Percentiles rank a stretch among this genome's conserved stretches.
These are phyloP conservation scores for Irpex sp. DNA, from an alignment of 1,284 basidiomycete species.

Conservation along the genomic window DNA sequence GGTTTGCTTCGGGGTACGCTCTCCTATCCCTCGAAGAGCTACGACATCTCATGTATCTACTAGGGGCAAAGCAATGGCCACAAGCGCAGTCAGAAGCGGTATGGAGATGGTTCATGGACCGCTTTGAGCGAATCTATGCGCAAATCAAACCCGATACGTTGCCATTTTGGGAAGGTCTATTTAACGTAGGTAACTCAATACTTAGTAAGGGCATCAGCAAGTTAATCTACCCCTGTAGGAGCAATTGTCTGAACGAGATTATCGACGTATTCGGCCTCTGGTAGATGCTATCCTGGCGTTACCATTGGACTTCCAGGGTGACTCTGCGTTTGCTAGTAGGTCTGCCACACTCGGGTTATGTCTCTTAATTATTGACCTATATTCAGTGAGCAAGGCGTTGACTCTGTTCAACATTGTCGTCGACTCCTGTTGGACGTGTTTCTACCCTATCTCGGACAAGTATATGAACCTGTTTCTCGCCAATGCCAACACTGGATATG, in stretches of 20 bases:
- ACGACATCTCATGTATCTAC: slow-evolving; percentile 1
- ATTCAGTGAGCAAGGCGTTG: slow-evolving; percentile 66
- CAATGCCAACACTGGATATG: slow-evolving; percentile 78
- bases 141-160: slow-evolving; percentile 86
- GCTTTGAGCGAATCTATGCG: slow-evolving; percentile 68
- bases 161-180: slow-evolving; percentile 67
- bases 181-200: slow-evolving; percentile 42
- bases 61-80: slow-evolving; percentile 92
- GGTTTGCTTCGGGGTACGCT: slow-evolving; percentile 66
- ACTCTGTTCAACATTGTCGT: slow-evolving; percentile 56
- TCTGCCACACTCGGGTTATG: slow-evolving; percentile 11
- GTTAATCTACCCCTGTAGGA: slow-evolving; percentile 36
- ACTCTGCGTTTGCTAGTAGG: slow-evolving; percentile 75
- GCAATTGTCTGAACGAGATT: slow-evolving; percentile 76
- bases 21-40: neutral
- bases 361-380: slow-evolving; percentile 11
- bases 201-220: neutral
- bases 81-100: slow-evolving; percentile 53
- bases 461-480: slow-evolving; percentile 73
- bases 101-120: slow-evolving; percentile 81
- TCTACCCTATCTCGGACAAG: slow-evolving; percentile 63
- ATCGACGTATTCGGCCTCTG: slow-evolving; percentile 76
- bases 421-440: slow-evolving; percentile 57
- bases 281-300: slow-evolving; percentile 80
- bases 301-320: slow-evolving; percentile 76